A percentile compares a stretch with the other conserved stretches of the same genome.
Evolutionary conservation across 2,329 filamentous ascomycete species (phyloP).

Genomic region (Neodidymelliopsis sp.): DNA sequence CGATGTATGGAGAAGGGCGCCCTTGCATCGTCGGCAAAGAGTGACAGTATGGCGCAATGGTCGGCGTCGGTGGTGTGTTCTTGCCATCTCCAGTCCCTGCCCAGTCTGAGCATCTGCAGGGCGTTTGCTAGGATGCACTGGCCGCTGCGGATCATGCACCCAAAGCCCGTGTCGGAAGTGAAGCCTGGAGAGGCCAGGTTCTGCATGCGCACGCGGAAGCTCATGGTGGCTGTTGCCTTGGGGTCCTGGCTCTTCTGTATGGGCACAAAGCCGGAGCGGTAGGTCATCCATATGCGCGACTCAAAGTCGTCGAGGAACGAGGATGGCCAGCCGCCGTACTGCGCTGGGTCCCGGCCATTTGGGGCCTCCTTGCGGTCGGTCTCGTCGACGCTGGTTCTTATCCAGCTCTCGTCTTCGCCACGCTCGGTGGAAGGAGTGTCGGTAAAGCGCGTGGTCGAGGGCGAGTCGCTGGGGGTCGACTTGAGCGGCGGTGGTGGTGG

Average conservation of each 20-base stretch:
- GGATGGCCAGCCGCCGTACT: constrained; percentile 75
- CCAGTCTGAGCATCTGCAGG: constrained; percentile 73
- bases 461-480: constrained; percentile 26
- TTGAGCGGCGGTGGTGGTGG: constrained; percentile 34
- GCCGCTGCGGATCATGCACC: constrained; percentile 97
- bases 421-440: constrained; percentile 36
- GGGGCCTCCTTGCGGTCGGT: constrained; percentile 67
- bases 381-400: constrained; percentile 75
- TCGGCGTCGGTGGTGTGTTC: constrained; percentile 56
- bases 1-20: constrained; percentile 95
- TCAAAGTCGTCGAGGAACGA: constrained; percentile 92
- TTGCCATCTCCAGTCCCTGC: constrained; percentile 84
- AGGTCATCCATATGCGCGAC: constrained; percentile 94
- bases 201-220: constrained; percentile 83
- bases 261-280: constrained; percentile 82
- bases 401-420: constrained; percentile 57
- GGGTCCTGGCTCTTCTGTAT: constrained; percentile 83
- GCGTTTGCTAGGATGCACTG: constrained; percentile 93
- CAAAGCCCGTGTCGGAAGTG: constrained; percentile 94
- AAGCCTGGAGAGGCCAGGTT: constrained; percentile 85
- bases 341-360: constrained; percentile 44
- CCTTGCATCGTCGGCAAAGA: constrained; percentile 86
- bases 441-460: constrained; percentile 25
- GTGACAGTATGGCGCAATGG: constrained; percentile 75
- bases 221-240: constrained; percentile 74